Base-by-base conservation (phyloP, 2,329 filamentous ascomycete genomes). In the Stagonosporopsis rhizophila region DNA sequence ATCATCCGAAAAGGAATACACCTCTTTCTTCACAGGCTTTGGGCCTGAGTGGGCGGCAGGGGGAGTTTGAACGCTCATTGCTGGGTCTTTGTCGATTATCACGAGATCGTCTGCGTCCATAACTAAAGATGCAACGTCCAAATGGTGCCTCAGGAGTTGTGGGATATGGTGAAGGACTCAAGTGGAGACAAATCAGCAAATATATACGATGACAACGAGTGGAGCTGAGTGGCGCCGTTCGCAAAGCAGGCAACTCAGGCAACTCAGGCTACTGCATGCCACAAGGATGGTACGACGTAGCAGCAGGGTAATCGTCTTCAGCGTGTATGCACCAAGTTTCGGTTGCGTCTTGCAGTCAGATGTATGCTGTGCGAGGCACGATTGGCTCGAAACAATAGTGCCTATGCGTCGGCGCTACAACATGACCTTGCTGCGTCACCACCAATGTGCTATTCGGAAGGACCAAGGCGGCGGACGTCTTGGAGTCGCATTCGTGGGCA, bases 21-120 rank as follows among this genome's bases (percentile, higher is more conserved):
- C 12, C 6, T 49, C 44, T 1, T 37, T 32, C 15, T 39, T 32
- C 8, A 4, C 19, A 11, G 27, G 23, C 6, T 45, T 6, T 15
- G 17, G 22, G 3, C 4, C 15, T 15, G 17, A 2, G 22, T n/a
- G 35, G 1, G 23, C n/a, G 6, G 6, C n/a, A 17, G 25, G 20
- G 14, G 41, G 19, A 22, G 22, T 17, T 1, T 6, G 9, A 11
- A n/a, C 12, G 9, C n/a, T 53, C 37, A 23, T 38, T 4, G 44
- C n/a, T 19, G 48, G 28, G 7, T 55, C 44, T 23, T 23, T 46
- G 2, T 58, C 48, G 14, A 67, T 55, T 7, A 67, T 48, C 3
- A 64, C 62, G 8, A 64, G 35, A 32, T 65, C 60, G 7, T 66
- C 63, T 2, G 45, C 39, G 14, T 64, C 62, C 54, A 58, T 57